Conservation (phyloP, 208 protist genomes). For the Crithidia expoeki region DNA sequence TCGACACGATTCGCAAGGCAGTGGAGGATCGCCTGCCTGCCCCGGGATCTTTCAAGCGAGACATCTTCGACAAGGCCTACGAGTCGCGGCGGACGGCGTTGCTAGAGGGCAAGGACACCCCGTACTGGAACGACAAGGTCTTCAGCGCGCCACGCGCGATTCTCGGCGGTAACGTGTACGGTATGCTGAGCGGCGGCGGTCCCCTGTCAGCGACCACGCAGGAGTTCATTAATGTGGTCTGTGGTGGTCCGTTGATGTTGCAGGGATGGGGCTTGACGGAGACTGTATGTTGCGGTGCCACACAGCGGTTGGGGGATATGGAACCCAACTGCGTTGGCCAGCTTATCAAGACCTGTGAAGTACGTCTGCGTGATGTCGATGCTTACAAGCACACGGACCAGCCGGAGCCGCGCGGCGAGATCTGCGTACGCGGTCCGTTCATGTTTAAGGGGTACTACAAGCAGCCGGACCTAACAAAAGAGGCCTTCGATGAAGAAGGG, state of each 20-base stretch:
- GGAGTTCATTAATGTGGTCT: constrained; percentile 87
- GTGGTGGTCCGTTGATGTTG: constrained; percentile 41
- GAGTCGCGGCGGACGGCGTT: constrained; percentile 56
- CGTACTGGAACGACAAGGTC: constrained; percentile 81
- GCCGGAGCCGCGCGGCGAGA: constrained; percentile 75
- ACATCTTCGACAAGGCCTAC: constrained; percentile 80
- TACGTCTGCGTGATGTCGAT: constrained; percentile 91
- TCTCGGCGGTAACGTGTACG: constrained; percentile 64
- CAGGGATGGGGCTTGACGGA: constrained; percentile 92
- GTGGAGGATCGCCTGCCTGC: constrained; percentile 74
- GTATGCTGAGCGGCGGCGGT: constrained; percentile 79
- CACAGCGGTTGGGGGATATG: constrained; percentile 61
- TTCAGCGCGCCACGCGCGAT: constrained; percentile 54
- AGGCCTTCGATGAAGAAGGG: constrained; percentile 78
- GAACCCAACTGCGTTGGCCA: constrained; percentile 57
- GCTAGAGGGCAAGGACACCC: constrained; percentile 74
- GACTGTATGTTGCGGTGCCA: constrained; percentile 65
- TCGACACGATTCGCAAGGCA: constrained; percentile 78
- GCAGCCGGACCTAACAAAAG: constrained; percentile 82
- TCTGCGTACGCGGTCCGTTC: constrained; percentile 79
- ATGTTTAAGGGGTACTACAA: constrained; percentile 94
- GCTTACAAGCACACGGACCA: constrained; percentile 78
- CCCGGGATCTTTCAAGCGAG: constrained; percentile 58
- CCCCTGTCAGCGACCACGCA: constrained; percentile 70
- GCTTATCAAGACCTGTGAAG: constrained; percentile 65